Conservation (phyloP, 305 asterid species). For the Petunia hybrid region DNA sequence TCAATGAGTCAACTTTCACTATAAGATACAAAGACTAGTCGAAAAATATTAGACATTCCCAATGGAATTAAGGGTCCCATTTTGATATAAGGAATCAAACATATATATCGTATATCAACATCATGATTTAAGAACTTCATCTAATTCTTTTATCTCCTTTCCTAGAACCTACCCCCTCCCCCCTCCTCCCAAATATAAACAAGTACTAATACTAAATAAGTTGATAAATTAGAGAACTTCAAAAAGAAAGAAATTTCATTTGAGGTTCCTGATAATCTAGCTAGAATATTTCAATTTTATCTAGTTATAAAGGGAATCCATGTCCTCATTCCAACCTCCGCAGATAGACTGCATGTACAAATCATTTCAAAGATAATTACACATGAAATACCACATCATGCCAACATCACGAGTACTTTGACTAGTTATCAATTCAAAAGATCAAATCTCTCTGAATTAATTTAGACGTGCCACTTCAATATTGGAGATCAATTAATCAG, state of each 20-base stretch:
- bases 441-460: neutral
- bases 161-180: neutral
- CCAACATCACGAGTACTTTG: neutral
- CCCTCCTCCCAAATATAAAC: neutral
- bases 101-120: neutral
- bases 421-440: neutral
- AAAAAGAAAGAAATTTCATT: neutral
- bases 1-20: slow-evolving; percentile 22
- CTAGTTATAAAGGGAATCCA: neutral
- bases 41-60: neutral
- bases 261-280: neutral
- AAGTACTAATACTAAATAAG: neutral
- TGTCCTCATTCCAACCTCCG: neutral
- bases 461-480: neutral
- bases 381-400: neutral
- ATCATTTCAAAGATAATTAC: neutral
- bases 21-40: neutral
- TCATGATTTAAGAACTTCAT: slow-evolving; percentile 6
- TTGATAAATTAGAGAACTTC: neutral
- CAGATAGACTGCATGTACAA: neutral
- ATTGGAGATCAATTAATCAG: neutral
- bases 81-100: slow-evolving; percentile 22
- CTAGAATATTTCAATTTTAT: neutral
- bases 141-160: neutral
- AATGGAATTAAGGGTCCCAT: slow-evolving; percentile 29